Percentiles rank a stretch among this genome's conserved stretches.
Evolutionary conservation across 352 stramenopile species (phyloP).

Genomic region (Globisporangium heterothallicum): DNA sequence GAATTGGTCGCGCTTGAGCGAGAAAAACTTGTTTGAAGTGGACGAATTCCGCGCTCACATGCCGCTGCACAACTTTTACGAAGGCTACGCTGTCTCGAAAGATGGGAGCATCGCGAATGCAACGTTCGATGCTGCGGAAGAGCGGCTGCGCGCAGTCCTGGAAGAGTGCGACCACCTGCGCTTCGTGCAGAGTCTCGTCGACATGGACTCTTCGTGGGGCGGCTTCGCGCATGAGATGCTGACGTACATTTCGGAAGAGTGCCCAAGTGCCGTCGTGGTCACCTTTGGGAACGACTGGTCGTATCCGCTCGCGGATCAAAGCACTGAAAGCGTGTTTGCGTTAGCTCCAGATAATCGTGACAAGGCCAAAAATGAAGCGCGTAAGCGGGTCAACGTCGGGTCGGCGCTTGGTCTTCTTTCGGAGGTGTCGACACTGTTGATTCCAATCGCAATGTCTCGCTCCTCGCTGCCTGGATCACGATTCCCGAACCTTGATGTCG

Average conservation of each 20-base stretch:
- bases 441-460: constrained; percentile 46
- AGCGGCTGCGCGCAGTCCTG: constrained; percentile 50
- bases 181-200: constrained; percentile 60
- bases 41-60: constrained; percentile 71
- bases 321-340: constrained; percentile 34
- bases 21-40: constrained; percentile 64
- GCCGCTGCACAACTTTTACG: constrained; percentile 80
- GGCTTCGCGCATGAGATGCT: constrained; percentile 67
- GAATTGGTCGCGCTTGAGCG: constrained; percentile 47
- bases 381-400: constrained; percentile 55
- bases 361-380: constrained; percentile 50
- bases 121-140: constrained; percentile 58
- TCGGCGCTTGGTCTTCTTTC: constrained; percentile 56
- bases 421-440: constrained; percentile 46
- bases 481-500: constrained; percentile 24
- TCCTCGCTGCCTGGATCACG: constrained; percentile 20
- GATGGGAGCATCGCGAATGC: constrained; percentile 46
- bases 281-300: constrained; percentile 70
- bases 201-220: constrained; percentile 80
- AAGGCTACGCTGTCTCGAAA: constrained; percentile 38
- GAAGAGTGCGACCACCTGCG: constrained; percentile 68
- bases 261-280: constrained; percentile 40
- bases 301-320: constrained; percentile 54
- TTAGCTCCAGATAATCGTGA: constrained; percentile 33
- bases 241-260: constrained; percentile 70